Evolutionary conservation across 78 protist genomes (phyloP), one percentile per base, ranked within the genome.

Genomic region (Dictyostelium firmibasis): DNA sequence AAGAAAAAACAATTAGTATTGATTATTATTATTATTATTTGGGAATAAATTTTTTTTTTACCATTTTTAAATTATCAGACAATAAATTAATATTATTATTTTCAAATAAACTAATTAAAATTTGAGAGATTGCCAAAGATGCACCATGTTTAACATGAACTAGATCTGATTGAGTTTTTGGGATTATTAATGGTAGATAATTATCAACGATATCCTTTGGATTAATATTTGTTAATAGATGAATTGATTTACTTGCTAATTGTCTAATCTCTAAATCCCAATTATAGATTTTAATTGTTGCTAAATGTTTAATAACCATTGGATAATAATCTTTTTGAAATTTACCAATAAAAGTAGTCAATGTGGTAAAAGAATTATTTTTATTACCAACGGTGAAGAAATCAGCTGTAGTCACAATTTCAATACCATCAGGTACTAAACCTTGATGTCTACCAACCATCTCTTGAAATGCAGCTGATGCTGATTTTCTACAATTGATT

Each of bases 381-480:
- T 97, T 77, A 35, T 86, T 85, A 36, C 98, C 97, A 25, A 99
- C 95, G 0, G 98, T 7, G 79, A 96, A 97, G 94, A 95, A 99
- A 92, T 99, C 99, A 10, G 98, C 98, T 6, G 14, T 13, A 10
- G 97, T 91, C 10, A 98, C 93, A 35, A 98, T 86, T 31, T 96
- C 99, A 70, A 99, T 97, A 23, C 99, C 99, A 79, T 98, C 97
- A 11, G 99, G 99, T 41, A 98, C 92, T 44, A 1, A 83, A 18
- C 99, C 99, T 86, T 97, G 99, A 60, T 82, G 86, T 47, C 99
- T 91, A 1, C 99, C 99, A 50, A 98, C 99, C 67, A 85, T 84
- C 83, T 98, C 99, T 96, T 99, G 99, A 84, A 98, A 98, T 29
- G 99, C 99, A 6, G 99, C 99, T 0, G 99, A 35, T n/a, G 99